Evolutionary conservation across 2,329 filamentous ascomycete species (phyloP), one percentile per base, ranked within the genome.

Genomic region (Sporothrix euskadiensis): DNA sequence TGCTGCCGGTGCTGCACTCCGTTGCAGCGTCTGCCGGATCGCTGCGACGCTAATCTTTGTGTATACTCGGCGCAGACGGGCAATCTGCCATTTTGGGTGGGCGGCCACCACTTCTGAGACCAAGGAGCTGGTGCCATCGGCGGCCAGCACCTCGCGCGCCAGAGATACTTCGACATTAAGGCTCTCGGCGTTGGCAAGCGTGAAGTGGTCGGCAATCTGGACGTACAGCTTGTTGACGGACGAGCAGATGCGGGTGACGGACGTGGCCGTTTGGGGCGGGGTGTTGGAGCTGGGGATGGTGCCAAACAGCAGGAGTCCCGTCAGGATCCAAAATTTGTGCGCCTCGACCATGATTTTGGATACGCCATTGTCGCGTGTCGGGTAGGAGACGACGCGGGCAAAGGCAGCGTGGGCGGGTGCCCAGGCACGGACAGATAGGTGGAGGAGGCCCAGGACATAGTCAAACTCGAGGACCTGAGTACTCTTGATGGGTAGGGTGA

Each of bases 291-390:
- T 84, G 6, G 54, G 56, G 2, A 73, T 52, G 78, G 85, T 88
- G 76, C 94, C 94, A 71, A 90, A 84, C 7, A 88, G 85, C 22
- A 99, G 83, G 72, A 98, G 85, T 71, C 90, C 89, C 10, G 94
- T 87, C 19, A 99, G 83, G 9, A 97, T 80, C 92, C 94, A 98
- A 81, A 95, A 97, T 83, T 95, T 97, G 84, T 97, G 95, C 6
- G 93, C 93, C 76, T 97, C 94, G 4, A 92, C 85, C 91, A 96
- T 96, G 69, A 97, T 86, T 80, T 90, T 91, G 81, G 91, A 95
- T 14, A 89, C 85, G 49, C 88, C 86, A 44, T 85, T 84, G 26
- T 90, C 90, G 70, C 84, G 85, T 0, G 86, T 84, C 0, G 94
- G 93, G 73, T 90, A 90, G 3, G 90, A 88, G 49, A 97, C 84